Percentiles rank a stretch among this genome's conserved stretches.
These are phyloP conservation scores for Phylloporus arenicola DNA, from an alignment of 768 basidiomycete species.

Conservation along the genomic window DNA sequence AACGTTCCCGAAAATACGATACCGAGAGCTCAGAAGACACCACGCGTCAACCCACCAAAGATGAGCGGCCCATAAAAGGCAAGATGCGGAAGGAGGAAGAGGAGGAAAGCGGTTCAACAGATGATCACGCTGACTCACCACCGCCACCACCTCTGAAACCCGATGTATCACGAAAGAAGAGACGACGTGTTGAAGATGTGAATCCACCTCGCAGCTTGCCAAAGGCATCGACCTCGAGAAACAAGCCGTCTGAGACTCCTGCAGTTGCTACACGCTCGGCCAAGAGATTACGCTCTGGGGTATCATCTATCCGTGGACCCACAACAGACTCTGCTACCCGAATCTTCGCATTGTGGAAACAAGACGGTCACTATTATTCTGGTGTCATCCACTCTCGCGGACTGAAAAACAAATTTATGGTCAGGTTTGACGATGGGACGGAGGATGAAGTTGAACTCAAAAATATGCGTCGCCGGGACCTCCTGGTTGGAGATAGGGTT, in stretches of 20 bases:
- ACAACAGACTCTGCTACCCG: constrained; percentile 38
- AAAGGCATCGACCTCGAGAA: constrained; percentile 25
- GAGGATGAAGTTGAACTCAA: constrained; percentile 42
- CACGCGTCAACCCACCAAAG: constrained; percentile 20
- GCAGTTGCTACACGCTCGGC: constrained; percentile 31
- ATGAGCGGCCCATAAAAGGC: constrained; percentile 18
- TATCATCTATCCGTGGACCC: constrained; percentile 19
- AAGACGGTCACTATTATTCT: constrained; percentile 54
- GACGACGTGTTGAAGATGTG: constrained; percentile 35
- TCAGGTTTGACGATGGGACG: constrained; percentile 67
- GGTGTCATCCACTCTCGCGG: constrained; percentile 45
- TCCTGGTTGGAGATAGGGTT: constrained; percentile 55
- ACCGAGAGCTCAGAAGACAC: constrained; percentile 20
- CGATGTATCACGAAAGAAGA: constrained; percentile 38
- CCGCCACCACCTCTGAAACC: constrained; percentile 23
- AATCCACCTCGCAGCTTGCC: constrained; percentile 19
- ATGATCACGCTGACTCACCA: constrained; percentile 33
- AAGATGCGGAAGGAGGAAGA: constrained; percentile 17
- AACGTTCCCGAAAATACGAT: constrained; percentile 23
- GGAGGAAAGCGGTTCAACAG: constrained; percentile 38
- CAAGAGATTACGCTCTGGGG: constrained; percentile 39
- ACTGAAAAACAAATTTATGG: constrained; percentile 32
- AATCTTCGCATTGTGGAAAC: constrained; percentile 68
- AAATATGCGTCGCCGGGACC: constrained; percentile 48
- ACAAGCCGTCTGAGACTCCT: constrained; percentile 22